Evolutionary conservation across 805 yeast genomes (phyloP), one percentile per base, ranked within the genome.

Genomic region (Pichia eremophila): DNA sequence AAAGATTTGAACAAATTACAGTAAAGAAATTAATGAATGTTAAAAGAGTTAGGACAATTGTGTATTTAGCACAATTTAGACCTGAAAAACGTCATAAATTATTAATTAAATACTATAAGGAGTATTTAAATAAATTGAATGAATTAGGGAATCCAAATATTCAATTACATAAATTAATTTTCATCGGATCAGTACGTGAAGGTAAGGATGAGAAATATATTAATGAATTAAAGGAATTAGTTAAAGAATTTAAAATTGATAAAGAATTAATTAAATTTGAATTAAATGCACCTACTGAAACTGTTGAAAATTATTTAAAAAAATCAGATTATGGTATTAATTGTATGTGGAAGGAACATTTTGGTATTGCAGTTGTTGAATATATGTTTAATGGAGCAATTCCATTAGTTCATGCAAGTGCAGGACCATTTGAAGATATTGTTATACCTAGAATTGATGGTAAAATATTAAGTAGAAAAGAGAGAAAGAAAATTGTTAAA

Each of bases 341-440:
- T 59, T 89, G 95, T 31, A 93, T 93, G 99, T 93, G 99, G 99
- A 93, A 93, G 66, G 99, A 93, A 69, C 99, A 93, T 68, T 93
- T 93, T 64, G 99, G 99, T 18, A 93, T 93, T 58, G 91, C 96
- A 1, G 91, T 93, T 6, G 99, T 93, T 8, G 99, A 93, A 64
- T 87, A 89, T 61, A 71, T 85, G 68, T 82, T 91, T 2, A 76
- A 85, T 46, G 98, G 97, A 0, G 73, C 84, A 28, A 78, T 93
- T 17, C 97, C 99, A 1, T 68, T 93, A 3, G 93, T 81, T 4
- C 98, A 95, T 65, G 95, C 95, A 5, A 84, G 95, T 46, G 99
- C 96, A 0, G 99, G 99, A 1, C 99, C 99, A 10, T 72, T 77
- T 39, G 68, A 81, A 47, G 99, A 93, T 64, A 93, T 93, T 50